phyloP scores from a whole-genome alignment of 305 asterid species.

The Rubia tinctorum region DNA sequence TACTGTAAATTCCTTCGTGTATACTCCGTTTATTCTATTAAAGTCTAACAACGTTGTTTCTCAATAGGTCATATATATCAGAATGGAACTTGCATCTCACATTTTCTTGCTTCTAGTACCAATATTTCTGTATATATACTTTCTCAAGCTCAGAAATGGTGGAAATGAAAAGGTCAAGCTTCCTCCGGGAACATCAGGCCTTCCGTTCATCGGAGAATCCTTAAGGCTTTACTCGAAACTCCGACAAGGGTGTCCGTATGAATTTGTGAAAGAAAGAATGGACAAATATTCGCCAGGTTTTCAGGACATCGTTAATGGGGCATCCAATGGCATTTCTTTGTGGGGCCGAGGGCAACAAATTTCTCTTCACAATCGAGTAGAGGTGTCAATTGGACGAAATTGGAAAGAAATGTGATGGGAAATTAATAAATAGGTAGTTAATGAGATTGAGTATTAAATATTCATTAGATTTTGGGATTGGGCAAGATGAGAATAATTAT shows the following conservation, averaged over 20 bases:
- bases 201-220: neutral
- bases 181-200: neutral
- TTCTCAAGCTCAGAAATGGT: neutral
- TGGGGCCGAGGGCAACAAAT: neutral
- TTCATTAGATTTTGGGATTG: no score
- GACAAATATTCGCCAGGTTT: neutral
- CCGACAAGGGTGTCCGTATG: neutral
- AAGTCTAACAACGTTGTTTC: neutral
- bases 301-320: constrained; percentile 3
- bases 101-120: neutral
- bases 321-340: neutral
- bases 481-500: no score
- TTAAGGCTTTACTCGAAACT: neutral
- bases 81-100: neutral
- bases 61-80: neutral
- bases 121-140: neutral
- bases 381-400: no score
- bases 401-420: no score
- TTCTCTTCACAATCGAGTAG: neutral
- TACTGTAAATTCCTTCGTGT: neutral
- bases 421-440: no score
- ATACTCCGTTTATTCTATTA: no score
- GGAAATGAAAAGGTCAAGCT: neutral
- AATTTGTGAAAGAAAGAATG: neutral
- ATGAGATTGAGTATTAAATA: no score